These are phyloP conservation scores for Aspergillus alliaceus DNA, from an alignment of 2,329 filamentous ascomycete genomes.

Conservation along the genomic window DNA sequence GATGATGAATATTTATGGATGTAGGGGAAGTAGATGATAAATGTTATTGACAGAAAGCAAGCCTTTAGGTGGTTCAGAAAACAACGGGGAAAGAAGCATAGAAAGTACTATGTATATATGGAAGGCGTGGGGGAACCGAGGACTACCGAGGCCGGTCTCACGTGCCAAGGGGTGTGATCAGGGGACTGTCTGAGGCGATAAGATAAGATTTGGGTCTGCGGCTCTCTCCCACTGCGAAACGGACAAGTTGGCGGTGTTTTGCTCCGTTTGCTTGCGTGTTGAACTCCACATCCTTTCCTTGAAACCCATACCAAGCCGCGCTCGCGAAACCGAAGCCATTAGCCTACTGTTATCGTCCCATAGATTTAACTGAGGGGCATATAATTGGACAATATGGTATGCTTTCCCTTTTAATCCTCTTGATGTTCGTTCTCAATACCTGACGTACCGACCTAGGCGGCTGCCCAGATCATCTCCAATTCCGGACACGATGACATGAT, in stretches of 20 bases:
- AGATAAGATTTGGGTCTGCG: conserved; percentile 29
- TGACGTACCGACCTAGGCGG: conserved; percentile 48
- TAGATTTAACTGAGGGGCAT: neutral
- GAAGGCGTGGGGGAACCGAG: neutral
- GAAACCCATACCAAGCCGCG: neutral
- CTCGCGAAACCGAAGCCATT: too few species aligned
- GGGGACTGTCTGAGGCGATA: conserved; percentile 22
- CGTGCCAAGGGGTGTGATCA: conserved; percentile 17
- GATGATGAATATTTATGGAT: too few species aligned
- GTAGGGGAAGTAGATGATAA: neutral
- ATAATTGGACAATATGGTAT: conserved; percentile 11
- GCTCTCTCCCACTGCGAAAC: conserved; percentile 19
- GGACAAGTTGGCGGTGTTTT: conserved; percentile 29
- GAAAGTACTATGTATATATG: neutral
- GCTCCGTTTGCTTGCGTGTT: conserved; percentile 12
- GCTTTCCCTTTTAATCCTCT: neutral
- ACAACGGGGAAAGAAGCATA: conserved; percentile 7
- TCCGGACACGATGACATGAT: conserved; percentile 99
- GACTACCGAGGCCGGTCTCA: conserved; percentile 22
- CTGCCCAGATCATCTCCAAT: conserved; percentile 73
- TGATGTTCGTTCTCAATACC: neutral
- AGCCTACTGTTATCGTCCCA: neutral
- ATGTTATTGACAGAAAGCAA: too few species aligned
- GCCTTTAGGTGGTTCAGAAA: too few species aligned
- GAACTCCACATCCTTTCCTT: conserved; percentile 6